These are phyloP conservation scores for Beauveria australis DNA, from an alignment of 2,329 filamentous ascomycete species.

Conservation along the genomic window DNA sequence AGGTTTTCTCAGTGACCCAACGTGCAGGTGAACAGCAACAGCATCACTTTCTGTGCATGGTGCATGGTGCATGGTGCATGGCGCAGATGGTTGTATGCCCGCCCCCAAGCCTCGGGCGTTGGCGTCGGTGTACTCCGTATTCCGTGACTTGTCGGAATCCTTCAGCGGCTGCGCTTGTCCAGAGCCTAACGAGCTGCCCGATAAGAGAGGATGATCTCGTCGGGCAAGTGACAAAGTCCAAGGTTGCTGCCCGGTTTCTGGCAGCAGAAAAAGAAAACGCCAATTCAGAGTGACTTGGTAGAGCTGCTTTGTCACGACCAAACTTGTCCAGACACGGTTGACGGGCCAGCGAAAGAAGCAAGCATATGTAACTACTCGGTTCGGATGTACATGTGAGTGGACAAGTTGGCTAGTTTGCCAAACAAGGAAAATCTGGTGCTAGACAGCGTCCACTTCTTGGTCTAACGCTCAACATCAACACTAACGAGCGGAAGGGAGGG, in stretches of 20 bases:
- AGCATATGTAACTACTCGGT: not conserved
- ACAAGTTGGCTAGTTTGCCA: not conserved
- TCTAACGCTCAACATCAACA: not conserved
- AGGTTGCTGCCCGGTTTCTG: not conserved
- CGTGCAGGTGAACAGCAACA: not conserved
- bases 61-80: not conserved
- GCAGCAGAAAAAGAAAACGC: not conserved
- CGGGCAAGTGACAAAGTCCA: no score
- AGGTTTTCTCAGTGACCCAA: not conserved
- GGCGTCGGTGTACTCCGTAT: not conserved
- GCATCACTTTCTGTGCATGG: not conserved
- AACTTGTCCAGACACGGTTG: not conserved
- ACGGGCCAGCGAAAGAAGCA: not conserved
- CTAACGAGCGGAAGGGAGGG: not conserved
- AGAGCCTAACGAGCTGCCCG: not conserved
- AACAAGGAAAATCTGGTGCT: not conserved
- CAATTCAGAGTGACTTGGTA: no score
- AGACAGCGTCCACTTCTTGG: not conserved
- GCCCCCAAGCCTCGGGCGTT: not conserved
- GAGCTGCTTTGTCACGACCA: not conserved
- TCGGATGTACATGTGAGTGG: not conserved
- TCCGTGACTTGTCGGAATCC: not conserved
- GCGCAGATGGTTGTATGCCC: not conserved
- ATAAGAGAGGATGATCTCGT: not conserved
- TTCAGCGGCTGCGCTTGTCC: not conserved